Evolutionary conservation across 805 yeast species (phyloP).

Genomic region (Priceomyces fermenticarens): DNA sequence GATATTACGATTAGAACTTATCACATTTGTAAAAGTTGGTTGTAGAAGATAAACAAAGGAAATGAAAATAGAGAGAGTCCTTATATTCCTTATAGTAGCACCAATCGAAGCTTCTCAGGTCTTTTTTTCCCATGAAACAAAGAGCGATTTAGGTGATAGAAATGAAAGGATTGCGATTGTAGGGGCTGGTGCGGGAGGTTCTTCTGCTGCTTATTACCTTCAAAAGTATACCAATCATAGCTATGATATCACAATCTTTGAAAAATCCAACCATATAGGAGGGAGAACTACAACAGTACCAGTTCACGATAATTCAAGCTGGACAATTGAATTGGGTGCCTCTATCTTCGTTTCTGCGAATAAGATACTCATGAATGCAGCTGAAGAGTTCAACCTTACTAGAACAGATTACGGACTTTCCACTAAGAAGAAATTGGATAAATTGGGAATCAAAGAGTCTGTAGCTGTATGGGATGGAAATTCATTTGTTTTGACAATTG

Average conservation of each 20-base stretch:
- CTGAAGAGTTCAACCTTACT: slow-evolving; percentile 29
- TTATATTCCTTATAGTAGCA: too few species aligned
- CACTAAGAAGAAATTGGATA: slow-evolving; percentile 7
- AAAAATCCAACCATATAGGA: slow-evolving; percentile 37
- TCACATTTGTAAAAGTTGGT: too few species aligned
- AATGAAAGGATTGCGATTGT: slow-evolving; percentile 33
- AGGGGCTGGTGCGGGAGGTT: slow-evolving; percentile 55
- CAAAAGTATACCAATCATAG: slow-evolving; percentile 30
- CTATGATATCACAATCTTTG: slow-evolving; percentile 42
- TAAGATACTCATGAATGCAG: slow-evolving; percentile 35
- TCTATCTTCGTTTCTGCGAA: slow-evolving; percentile 43
- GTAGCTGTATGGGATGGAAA: slow-evolving; percentile 40
- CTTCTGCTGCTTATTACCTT: slow-evolving; percentile 45
- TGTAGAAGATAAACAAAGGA: too few species aligned
- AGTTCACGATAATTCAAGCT: slow-evolving; percentile 10
- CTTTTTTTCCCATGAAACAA: too few species aligned
- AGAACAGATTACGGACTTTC: slow-evolving; percentile 7
- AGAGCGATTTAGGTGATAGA: too few species aligned
- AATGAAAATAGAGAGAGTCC: too few species aligned
- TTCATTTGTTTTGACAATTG: slow-evolving; percentile 1
- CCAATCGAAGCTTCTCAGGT: too few species aligned
- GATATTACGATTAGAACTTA: too few species aligned
- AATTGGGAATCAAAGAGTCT: slow-evolving; percentile 2
- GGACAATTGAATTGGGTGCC: slow-evolving; percentile 43
- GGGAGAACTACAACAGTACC: slow-evolving; percentile 42